A percentile compares a stretch with the other conserved stretches of the same genome.
Evolutionary conservation across 176 grass and related monocot species (phyloP).

Genomic region (Avena eriantha): DNA sequence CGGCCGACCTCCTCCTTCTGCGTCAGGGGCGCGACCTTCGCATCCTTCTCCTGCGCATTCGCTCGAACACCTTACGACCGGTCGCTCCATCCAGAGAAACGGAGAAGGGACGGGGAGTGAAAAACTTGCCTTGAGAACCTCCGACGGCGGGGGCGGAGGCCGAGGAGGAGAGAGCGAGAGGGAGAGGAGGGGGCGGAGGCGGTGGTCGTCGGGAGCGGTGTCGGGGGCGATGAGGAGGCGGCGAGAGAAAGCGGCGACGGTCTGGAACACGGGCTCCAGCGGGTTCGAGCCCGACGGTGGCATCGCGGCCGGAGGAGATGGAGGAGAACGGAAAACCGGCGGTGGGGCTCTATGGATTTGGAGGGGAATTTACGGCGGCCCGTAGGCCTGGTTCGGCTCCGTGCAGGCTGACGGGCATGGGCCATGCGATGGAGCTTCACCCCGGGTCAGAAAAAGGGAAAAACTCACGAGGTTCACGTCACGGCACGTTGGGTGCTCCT

Average conservation of each 20-base stretch:
- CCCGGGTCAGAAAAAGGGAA: too few relatives aligned
- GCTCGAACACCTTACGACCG: conserved; percentile 12
- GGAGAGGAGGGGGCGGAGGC: conserved; percentile 51
- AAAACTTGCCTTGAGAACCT: conserved; percentile 46
- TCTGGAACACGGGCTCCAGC: conserved; percentile 46
- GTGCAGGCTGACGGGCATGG: not conserved
- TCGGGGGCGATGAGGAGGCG: conserved; percentile 60
- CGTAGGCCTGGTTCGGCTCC: not conserved
- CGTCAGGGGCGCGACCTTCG: conserved; percentile 62
- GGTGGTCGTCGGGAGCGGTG: conserved; percentile 36
- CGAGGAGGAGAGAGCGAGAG: conserved; percentile 45
- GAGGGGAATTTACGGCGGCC: not conserved
- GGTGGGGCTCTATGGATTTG: not conserved
- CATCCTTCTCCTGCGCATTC: conserved; percentile 64
- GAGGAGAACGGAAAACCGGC: not conserved
- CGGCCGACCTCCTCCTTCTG: conserved; percentile 82
- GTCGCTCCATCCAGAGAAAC: not conserved
- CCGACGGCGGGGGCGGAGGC: not conserved
- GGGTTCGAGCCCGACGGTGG: conserved; percentile 36
- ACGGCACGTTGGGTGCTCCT: too few relatives aligned
- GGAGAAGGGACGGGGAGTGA: not conserved
- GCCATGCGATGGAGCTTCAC: not conserved
- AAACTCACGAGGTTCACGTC: too few relatives aligned
- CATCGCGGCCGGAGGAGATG: conserved; percentile 24
- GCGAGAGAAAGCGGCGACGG: conserved; percentile 58